phyloP scores from a whole-genome alignment of 2,329 filamentous ascomycete species.

The Bertia moriformis region DNA sequence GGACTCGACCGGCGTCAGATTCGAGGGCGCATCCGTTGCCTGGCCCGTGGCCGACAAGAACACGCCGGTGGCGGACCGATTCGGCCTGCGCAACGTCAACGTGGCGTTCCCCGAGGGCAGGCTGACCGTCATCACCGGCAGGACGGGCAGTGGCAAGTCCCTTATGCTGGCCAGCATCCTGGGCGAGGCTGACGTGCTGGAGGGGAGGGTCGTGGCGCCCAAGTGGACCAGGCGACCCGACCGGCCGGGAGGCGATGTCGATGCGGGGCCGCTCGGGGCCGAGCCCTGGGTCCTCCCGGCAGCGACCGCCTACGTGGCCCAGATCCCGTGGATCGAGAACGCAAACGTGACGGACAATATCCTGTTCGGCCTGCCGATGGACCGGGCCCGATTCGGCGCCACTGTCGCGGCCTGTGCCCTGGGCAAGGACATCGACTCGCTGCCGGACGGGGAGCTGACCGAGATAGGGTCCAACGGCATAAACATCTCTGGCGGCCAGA shows the following conservation, averaged over 20 bases:
- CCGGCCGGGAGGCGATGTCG: no score
- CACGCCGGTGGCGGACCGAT: conserved; percentile 42
- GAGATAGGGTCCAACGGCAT: conserved; percentile 18
- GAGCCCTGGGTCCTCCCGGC: neutral
- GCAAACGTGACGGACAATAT: conserved; percentile 16
- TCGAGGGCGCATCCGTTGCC: conserved; percentile 54
- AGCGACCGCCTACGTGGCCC: conserved; percentile 5
- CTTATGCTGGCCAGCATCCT: conserved; percentile 60
- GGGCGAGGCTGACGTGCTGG: conserved; percentile 58
- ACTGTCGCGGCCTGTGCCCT: conserved; percentile 15
- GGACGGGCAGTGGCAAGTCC: conserved; percentile 67
- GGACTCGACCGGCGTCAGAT: conserved; percentile 40
- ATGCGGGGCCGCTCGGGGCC: no score
- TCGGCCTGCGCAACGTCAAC: conserved; percentile 49
- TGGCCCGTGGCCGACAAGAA: conserved; percentile 61
- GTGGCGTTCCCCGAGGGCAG: conserved; percentile 54
- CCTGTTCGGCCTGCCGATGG: conserved; percentile 10
- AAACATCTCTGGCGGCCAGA: conserved; percentile 19
- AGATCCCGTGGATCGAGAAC: conserved; percentile 19
- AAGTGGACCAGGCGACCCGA: neutral
- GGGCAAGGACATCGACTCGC: conserved; percentile 13
- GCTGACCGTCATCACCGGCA: conserved; percentile 61
- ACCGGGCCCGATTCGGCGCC: conserved; percentile 11
- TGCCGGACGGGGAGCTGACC: conserved; percentile 17
- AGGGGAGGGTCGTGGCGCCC: conserved; percentile 35